Evolutionary conservation across 1,139 yeast genomes (phyloP).

Genomic region (Debaryomycetaceae sp.): DNA sequence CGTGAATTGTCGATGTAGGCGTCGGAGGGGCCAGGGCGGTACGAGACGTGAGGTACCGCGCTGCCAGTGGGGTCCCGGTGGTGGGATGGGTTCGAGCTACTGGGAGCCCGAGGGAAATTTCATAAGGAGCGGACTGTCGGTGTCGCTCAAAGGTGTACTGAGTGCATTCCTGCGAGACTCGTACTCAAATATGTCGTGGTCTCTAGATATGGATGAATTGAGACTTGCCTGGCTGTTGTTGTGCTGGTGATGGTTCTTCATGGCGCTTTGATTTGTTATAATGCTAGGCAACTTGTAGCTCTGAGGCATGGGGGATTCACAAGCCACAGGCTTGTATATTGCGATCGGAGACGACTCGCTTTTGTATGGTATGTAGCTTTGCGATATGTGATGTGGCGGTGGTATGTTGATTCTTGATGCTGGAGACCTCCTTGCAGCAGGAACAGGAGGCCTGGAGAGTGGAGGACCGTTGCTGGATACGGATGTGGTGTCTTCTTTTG

Average conservation of each 20-base stretch:
- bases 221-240: conserved; percentile 29
- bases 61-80: neutral
- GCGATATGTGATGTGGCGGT: conserved; percentile 9
- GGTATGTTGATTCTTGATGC: conserved; percentile 4
- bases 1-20: neutral
- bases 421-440: conserved; percentile 4
- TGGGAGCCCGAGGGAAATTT: neutral
- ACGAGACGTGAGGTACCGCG: no score
- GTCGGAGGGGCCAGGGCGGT: neutral
- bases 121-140: conserved; percentile 10
- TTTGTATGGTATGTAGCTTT: conserved; percentile 3
- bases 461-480: neutral
- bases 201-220: conserved; percentile 22
- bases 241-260: conserved; percentile 12
- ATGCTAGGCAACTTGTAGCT: conserved; percentile 2
- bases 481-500: neutral
- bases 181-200: conserved; percentile 26
- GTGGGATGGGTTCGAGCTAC: neutral
- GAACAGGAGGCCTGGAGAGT: conserved; percentile 1
- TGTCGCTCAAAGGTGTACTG: conserved; percentile 34
- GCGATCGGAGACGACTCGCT: conserved; percentile 8
- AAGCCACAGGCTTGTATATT: conserved; percentile 14
- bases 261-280: neutral
- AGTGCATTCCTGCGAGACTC: conserved; percentile 24
- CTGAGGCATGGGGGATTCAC: neutral